Percentiles rank a stretch among this genome's conserved stretches.
phyloP scores from a whole-genome alignment of 2,329 filamentous ascomycete species.

The Gaeumannomyces tritici region DNA sequence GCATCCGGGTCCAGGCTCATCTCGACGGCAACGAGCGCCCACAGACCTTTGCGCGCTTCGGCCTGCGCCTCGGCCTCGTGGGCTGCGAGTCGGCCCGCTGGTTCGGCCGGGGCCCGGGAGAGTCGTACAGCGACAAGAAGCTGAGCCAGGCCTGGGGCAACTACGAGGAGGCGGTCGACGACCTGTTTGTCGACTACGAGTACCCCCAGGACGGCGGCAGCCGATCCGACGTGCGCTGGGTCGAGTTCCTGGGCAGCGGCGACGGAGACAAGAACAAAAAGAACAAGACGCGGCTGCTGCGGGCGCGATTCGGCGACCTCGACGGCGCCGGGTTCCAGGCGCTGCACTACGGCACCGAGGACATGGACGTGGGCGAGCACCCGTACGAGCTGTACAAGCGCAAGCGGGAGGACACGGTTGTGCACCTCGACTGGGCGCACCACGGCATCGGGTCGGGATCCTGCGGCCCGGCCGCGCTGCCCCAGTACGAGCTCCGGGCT shows the following conservation, averaged over 20 bases:
- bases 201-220: constrained; percentile 61
- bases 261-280: constrained; percentile 12
- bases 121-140: constrained; percentile 60
- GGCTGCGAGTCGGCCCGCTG: constrained; percentile 37
- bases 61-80: constrained; percentile 39
- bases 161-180: constrained; percentile 35
- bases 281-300: constrained; percentile 21
- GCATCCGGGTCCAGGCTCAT: constrained; percentile 37
- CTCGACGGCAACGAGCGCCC: constrained; percentile 40
- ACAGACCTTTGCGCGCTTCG: constrained; percentile 51
- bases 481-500: constrained; percentile 33
- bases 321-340: constrained; percentile 42
- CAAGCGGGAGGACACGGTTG: constrained; percentile 38
- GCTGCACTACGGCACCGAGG: constrained; percentile 41
- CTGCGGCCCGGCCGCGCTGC: constrained; percentile 48
- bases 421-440: constrained; percentile 51
- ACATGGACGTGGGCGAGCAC: constrained; percentile 45
- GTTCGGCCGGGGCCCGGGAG: constrained; percentile 59
- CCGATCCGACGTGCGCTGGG: constrained; percentile 52
- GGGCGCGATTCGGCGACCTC: constrained; percentile 31
- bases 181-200: constrained; percentile 53
- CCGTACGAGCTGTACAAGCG: constrained; percentile 48
- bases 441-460: constrained; percentile 54
- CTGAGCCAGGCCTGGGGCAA: constrained; percentile 47
- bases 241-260: constrained; percentile 30